Evolutionary conservation across 139 green algal genomes (phyloP), one percentile per base, ranked within the genome.

Genomic region (Yamagishiella unicocca): DNA sequence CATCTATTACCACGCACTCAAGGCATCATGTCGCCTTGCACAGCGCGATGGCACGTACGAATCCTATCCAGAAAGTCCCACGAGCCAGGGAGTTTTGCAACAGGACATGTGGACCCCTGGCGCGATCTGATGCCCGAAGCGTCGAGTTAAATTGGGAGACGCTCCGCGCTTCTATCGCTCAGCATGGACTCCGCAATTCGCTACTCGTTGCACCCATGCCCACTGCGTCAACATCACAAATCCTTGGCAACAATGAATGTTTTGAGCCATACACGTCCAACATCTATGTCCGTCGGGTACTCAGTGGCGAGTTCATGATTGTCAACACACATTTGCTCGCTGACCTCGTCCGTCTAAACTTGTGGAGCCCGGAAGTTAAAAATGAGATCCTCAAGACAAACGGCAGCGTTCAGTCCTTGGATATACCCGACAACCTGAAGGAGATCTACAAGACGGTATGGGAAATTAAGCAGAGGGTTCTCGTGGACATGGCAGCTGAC

Each of bases 221-320:
- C 4, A 92, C 89, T 3, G 89, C 89, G 5, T 78, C 54, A 4
- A 90, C 89, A 24, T 88, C 72, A 2, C 89, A 92, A 74, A 89
- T 92, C 45, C 77, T 90, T 4, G 89, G 89, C 53, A 86, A 90
- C 87, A 85, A 37, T 46, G 89, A 93, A 68, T 85, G 81, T 46
- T 93, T 93, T 55, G 89, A 93, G 66, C 86, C 87, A 4, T 86
- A 75, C 78, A 86, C 70, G 22, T 67, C 54, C 43, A 93, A 93
- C 67, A 55, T 91, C 29, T 90, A 88, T 77, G 54, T 64, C 54
- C 82, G 89, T 22, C 58, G 7, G 4, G 71, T 43, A 3, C 46
- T 91, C 9, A 27, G 54, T 0, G 89, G 89, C 4, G 85, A 93
- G 80, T 93, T 91, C 76, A 79, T 83, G 27, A 46, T 90, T 7